Base-by-base conservation (phyloP, 495 filamentous ascomycete species). In the Penicillium angulare region DNA sequence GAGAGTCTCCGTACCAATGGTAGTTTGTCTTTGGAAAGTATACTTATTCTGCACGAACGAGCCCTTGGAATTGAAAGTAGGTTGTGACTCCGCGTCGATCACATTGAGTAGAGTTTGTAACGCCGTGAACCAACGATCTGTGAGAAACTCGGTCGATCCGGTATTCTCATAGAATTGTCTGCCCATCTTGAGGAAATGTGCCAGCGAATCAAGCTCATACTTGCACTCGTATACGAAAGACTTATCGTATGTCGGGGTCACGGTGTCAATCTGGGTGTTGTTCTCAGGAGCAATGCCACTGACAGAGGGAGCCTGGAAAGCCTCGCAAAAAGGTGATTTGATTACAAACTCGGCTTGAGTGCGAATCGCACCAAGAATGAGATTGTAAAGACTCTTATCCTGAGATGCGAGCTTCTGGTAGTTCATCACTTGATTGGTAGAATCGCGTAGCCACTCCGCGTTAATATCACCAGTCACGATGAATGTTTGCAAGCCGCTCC, bases 381-480 rank as follows among this genome's bases (percentile, higher is more conserved):
- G 75, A 41, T 78, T 85, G 59, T 85, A 79, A 38, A 97, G 82
- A 8, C 65, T 73, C 43, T 80, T 77, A 63, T 97, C 93, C 52
- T 87, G 85, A 52, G 82, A 86, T 1, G 92, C 90, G 16, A 99
- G 75, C 1, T 76, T 64, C 58, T 97, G 93, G 60, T 99, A 99
- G 38, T 92, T 90, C 4, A 82, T 79, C 13, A 99, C 68, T 64
- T 99, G 93, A 70, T 97, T 97, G 8, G 95, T 97, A 34, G 92
- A 96, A 69, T 99, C 93, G 42, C 93, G 86, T 35, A 99, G 73
- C 93, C 93, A 99, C 71, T 97, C 93, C 5, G 93, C 93, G 60
- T 97, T 87, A 64, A 99, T 99, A 61, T 99, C 93, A n/a, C 92
- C 92, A 0, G 93, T 99, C 39, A 99, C 95, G 53, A 99, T 87